Evolutionary conservation across 192 early-diverging fungal species (phyloP).

Genomic region (Entomortierella beljakovae): DNA sequence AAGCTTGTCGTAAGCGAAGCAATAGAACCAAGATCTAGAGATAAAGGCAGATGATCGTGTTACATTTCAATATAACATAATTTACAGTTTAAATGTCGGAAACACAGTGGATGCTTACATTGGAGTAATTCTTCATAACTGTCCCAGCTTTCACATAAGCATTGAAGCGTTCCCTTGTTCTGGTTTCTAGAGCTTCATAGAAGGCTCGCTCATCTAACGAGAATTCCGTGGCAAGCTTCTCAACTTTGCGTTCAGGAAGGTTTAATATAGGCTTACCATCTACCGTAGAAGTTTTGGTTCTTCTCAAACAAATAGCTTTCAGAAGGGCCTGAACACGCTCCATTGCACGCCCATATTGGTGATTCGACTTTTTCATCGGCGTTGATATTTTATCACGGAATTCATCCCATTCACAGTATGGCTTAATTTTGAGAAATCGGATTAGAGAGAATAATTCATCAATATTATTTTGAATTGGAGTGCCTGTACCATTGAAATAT

Average conservation of each 20-base stretch:
- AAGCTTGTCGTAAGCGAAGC: conserved; percentile 65
- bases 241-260: conserved; percentile 66
- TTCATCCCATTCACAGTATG: conserved; percentile 59
- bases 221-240: conserved; percentile 59
- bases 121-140: conserved; percentile 67
- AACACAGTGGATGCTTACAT: conserved; percentile 35
- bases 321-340: conserved; percentile 70
- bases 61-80: too few relatives aligned
- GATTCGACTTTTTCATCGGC: conserved; percentile 54
- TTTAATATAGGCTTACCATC: conserved; percentile 74
- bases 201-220: conserved; percentile 66
- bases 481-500: too few relatives aligned
- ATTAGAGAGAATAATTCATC: conserved; percentile 79
- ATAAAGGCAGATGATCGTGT: too few relatives aligned
- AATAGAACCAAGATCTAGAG: conserved; percentile 59
- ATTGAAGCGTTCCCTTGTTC: conserved; percentile 56
- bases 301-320: conserved; percentile 70
- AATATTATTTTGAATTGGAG: conserved; percentile 73
- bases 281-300: conserved; percentile 72
- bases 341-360: conserved; percentile 53
- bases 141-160: conserved; percentile 59
- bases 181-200: conserved; percentile 60
- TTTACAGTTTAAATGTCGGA: neutral
- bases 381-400: conserved; percentile 64
- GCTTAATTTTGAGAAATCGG: conserved; percentile 72